Base-by-base conservation (phyloP, 768 basidiomycete species). In the Chlorophyllum brunneum region DNA sequence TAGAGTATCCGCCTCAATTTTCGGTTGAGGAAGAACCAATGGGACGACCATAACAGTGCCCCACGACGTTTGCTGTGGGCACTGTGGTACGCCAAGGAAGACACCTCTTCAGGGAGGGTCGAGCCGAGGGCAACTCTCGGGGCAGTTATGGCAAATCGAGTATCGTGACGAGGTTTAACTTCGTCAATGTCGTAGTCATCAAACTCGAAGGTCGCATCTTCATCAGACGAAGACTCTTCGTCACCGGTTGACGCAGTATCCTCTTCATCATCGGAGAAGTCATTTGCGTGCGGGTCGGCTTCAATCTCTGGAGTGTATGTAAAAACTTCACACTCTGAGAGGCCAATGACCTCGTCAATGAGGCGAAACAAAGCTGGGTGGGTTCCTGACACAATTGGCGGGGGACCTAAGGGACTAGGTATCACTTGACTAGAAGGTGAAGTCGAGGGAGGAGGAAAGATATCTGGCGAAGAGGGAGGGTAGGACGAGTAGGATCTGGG, bases 21-120 rank as follows among this genome's bases (percentile, higher is more conserved):
- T 62, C 87, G 81, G 75, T 94, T 95, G 61, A 92, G 74, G 74
- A 98, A 95, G 76, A 98, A 98, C 86, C 92, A 95, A 66, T 95
- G 92, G 9, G 91, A 92, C 29, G 91, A 94, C 95, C 95, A 98
- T 5, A 98, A 76, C 52, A 98, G 71, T 3, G 92, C 87, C 15
- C 92, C 91, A 16, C 82, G 78, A 56, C 84, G 80, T 62, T 78
- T 81, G 48, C 79, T 61, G 29, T 74, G 76, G 50, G 79, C 70
- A 57, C 74, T 74, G 10, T 67, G 65, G 45, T 65, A 66, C 63
- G 62, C 73, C 71, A 64, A 55, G 11, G 64, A 60, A 23, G 69
- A 58, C 27, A 72, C 58, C 43, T 74, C 70, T 51, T 74, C 70
- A 18, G 74, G 61, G 34, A 64, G 58, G 27, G 69, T 62, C 45